Evolutionary conservation across 495 filamentous ascomycete species (phyloP).

Genomic region (Hyaloscypha variabilis): DNA sequence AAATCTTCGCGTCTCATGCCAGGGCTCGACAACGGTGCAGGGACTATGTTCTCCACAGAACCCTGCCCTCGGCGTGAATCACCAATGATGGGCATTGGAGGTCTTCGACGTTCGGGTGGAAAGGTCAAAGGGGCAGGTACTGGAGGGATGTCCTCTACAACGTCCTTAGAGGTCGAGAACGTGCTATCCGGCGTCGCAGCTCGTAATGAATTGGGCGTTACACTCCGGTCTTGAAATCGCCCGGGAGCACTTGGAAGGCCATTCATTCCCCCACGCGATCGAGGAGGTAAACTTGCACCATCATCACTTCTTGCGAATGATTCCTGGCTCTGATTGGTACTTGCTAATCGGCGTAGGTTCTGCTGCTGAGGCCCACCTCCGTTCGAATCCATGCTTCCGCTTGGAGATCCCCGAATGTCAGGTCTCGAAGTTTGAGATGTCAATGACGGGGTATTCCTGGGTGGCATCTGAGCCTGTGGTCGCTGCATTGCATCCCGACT

Average conservation of each 20-base stretch:
- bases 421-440: constrained; percentile 34
- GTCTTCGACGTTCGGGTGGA: constrained; percentile 53
- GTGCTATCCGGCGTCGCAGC: constrained; percentile 27
- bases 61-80: constrained; percentile 23
- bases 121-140: constrained; percentile 40
- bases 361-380: constrained; percentile 38
- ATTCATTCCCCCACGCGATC: constrained; percentile 48
- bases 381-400: constrained; percentile 47
- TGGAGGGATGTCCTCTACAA: constrained; percentile 38
- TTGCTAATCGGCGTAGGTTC: constrained; percentile 47
- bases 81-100: constrained; percentile 50
- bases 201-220: constrained; percentile 29
- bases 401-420: constrained; percentile 41
- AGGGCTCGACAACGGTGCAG: constrained; percentile 56
- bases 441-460: constrained; percentile 25
- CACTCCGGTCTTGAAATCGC: constrained; percentile 36
- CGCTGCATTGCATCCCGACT: constrained; percentile 52
- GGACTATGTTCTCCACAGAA: constrained; percentile 43
- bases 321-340: constrained; percentile 58
- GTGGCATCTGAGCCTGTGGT: constrained; percentile 30
- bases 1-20: constrained; percentile 45
- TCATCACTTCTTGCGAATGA: constrained; percentile 56
- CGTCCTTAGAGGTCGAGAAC: constrained; percentile 26
- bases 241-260: constrained; percentile 37
- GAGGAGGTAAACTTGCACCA: constrained; percentile 45